Percentiles rank a stretch among this genome's conserved stretches.
Conservation (phyloP, 148 eudicot species). For the Simmondsia chinensis region DNA sequence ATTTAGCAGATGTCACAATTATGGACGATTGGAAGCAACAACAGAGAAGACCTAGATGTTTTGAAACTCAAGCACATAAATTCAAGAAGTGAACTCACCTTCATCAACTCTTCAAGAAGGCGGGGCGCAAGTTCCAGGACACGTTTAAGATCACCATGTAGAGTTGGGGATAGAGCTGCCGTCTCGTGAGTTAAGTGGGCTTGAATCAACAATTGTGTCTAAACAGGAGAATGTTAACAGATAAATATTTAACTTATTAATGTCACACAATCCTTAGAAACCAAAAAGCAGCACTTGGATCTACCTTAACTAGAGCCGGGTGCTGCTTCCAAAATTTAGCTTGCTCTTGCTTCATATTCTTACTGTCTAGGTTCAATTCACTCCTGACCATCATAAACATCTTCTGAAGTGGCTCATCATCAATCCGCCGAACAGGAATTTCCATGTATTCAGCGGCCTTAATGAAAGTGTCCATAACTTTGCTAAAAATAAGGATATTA, state of each 20-base stretch:
- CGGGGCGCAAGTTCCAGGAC: conserved; percentile 79
- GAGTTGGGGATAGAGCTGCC: conserved; percentile 46
- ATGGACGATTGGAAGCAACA: too few relatives aligned
- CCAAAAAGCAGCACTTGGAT: not conserved
- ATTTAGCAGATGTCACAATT: conserved; percentile 4
- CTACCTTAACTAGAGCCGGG: conserved; percentile 87
- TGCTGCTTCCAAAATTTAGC: conserved; percentile 99
- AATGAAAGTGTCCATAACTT: conserved; percentile 87
- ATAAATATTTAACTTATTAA: not conserved
- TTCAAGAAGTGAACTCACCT: conserved; percentile 27
- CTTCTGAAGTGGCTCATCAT: conserved; percentile 83
- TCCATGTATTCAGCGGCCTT: conserved; percentile 91
- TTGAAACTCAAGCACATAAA: not conserved
- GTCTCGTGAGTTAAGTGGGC: conserved; percentile 78
- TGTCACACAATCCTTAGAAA: not conserved
- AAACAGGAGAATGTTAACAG: conserved; percentile 10
- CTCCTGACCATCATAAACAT: conserved; percentile 72
- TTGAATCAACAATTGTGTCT: conserved; percentile 88
- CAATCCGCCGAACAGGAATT: conserved; percentile 82
- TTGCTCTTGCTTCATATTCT: conserved; percentile 90
- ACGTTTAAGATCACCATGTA: conserved; percentile 61
- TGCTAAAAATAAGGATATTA: conserved; percentile 32
- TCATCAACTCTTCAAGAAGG: conserved; percentile 77
- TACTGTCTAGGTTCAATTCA: conserved; percentile 81
- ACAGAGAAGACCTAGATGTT: too few relatives aligned